Percentiles rank a stretch among this genome's conserved stretches.
phyloP scores from a whole-genome alignment of 1,139 yeast genomes.

The Taphrina deformans region DNA sequence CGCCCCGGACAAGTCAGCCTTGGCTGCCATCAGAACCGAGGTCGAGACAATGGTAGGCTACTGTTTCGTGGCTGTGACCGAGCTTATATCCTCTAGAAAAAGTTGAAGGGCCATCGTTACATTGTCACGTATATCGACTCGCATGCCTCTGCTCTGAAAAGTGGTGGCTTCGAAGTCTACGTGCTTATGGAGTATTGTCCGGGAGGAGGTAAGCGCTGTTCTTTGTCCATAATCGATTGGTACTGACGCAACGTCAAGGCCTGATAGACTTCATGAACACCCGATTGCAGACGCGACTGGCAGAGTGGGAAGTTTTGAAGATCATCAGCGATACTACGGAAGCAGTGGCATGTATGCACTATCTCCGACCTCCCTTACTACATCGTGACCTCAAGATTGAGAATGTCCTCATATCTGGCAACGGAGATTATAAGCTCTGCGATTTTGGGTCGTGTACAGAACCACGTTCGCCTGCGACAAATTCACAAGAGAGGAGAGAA shows the following conservation, averaged over 20 bases:
- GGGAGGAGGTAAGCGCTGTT: constrained; percentile 51
- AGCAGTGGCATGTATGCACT: constrained; percentile 88
- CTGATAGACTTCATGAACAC: constrained; percentile 92
- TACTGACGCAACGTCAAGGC: constrained; percentile 48
- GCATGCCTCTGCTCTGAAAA: constrained; percentile 73
- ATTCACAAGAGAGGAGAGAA: constrained; percentile 63
- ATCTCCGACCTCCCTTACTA: constrained; percentile 71
- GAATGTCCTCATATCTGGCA: constrained; percentile 76
- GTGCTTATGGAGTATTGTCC: constrained; percentile 87
- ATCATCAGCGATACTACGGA: constrained; percentile 80
- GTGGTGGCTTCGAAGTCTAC: constrained; percentile 74
- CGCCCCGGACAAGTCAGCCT: constrained; percentile 70
- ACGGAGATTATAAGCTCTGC: constrained; percentile 75
- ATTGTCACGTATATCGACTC: constrained; percentile 91
- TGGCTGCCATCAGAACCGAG: constrained; percentile 68
- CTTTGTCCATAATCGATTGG: neutral
- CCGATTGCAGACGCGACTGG: constrained; percentile 74
- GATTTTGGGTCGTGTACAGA: constrained; percentile 93
- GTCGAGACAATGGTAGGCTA: constrained; percentile 66
- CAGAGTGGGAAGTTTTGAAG: constrained; percentile 75
- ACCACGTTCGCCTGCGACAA: constrained; percentile 61
- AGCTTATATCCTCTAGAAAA: constrained; percentile 47
- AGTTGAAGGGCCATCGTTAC: constrained; percentile 71
- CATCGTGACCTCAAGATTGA: constrained; percentile 96
- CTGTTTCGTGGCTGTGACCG: neutral